These are phyloP conservation scores for Oidium heveae DNA, from an alignment of 2,329 filamentous ascomycete species.

Conservation along the genomic window DNA sequence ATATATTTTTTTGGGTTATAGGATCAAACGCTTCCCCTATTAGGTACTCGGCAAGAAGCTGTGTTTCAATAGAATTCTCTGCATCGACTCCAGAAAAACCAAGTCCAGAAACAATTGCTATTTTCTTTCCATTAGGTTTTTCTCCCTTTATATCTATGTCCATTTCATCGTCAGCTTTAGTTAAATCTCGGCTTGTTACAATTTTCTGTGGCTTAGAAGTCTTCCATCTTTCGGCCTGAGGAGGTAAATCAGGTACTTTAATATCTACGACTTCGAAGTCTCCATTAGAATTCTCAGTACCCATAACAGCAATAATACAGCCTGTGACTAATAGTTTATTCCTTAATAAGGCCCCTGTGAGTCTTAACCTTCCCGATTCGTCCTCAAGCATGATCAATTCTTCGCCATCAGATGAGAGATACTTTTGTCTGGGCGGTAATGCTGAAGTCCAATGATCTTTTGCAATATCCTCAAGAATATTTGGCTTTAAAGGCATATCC, in stretches of 20 bases:
- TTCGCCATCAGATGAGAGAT: slow-evolving; percentile 32
- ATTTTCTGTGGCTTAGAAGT: slow-evolving; percentile 21
- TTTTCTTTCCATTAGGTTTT: slow-evolving; percentile 22
- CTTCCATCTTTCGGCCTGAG: slow-evolving; percentile 61
- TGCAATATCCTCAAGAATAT: slow-evolving; percentile 80
- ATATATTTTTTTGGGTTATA: slow-evolving; percentile 29
- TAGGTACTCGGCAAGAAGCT: slow-evolving; percentile 64
- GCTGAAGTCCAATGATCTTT: slow-evolving; percentile 86
- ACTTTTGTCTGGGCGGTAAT: slow-evolving; percentile 52
- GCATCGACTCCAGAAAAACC: slow-evolving; percentile 51
- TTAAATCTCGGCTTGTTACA: slow-evolving; percentile 17
- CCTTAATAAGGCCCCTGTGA: slow-evolving; percentile 46
- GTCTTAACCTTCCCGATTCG: slow-evolving; percentile 65
- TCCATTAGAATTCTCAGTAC: slow-evolving; percentile 76
- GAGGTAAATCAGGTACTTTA: slow-evolving; percentile 63
- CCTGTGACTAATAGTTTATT: slow-evolving; percentile 63
- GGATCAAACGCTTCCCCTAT: slow-evolving; percentile 53
- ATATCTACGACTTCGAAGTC: slow-evolving; percentile 84
- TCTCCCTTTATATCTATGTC: too few species aligned
- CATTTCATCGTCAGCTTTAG: slow-evolving; percentile 25
- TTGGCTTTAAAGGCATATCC: slow-evolving; percentile 90
- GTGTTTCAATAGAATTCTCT: slow-evolving; percentile 48
- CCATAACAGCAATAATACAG: slow-evolving; percentile 81
- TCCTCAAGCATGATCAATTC: slow-evolving; percentile 75
- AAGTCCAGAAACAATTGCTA: slow-evolving; percentile 76